phyloP scores from a whole-genome alignment of 352 stramenopile species.

The Globisporangium rhizosaccharum region DNA sequence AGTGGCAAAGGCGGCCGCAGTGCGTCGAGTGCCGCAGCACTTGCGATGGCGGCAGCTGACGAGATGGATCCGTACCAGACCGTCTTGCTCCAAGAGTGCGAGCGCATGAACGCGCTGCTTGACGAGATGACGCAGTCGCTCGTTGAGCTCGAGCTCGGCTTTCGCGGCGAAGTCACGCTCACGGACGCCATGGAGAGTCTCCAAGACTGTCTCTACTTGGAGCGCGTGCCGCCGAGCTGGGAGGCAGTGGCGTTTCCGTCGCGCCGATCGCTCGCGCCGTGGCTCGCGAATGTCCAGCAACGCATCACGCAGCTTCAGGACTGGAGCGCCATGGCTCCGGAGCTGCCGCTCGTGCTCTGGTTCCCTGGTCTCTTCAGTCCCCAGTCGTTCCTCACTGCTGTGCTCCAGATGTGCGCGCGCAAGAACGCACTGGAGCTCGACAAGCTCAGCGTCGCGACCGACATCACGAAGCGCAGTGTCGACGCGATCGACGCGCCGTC shows the following conservation, averaged over 20 bases:
- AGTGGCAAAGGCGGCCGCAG: slow-evolving; percentile 24
- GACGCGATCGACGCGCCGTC: slow-evolving; percentile 75
- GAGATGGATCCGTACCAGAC: slow-evolving; percentile 90
- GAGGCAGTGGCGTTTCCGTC: slow-evolving; percentile 74
- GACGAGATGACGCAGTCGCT: slow-evolving; percentile 72
- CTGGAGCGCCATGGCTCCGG: slow-evolving; percentile 69
- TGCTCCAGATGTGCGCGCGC: slow-evolving; percentile 69
- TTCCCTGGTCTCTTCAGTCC: slow-evolving; percentile 81
- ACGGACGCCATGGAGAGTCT: slow-evolving; percentile 85
- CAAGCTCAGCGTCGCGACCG: slow-evolving; percentile 66
- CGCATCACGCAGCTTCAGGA: slow-evolving; percentile 85
- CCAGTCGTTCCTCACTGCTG: slow-evolving; percentile 79
- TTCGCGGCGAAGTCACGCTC: slow-evolving; percentile 86
- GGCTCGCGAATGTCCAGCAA: slow-evolving; percentile 83
- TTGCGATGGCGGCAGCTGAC: slow-evolving; percentile 30
- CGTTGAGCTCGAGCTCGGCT: slow-evolving; percentile 81
- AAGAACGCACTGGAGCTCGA: slow-evolving; percentile 82
- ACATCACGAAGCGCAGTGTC: slow-evolving; percentile 87
- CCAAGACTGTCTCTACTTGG: slow-evolving; percentile 71
- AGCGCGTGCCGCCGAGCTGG: slow-evolving; percentile 71
- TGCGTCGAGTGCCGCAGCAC: slow-evolving; percentile 25
- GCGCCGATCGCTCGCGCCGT: slow-evolving; percentile 67
- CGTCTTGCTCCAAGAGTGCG: slow-evolving; percentile 88
- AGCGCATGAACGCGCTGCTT: slow-evolving; percentile 85
- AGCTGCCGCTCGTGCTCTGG: slow-evolving; percentile 82